Evolutionary conservation across 805 yeast species (phyloP).

Genomic region (Zygosaccharomyces pseudorouxii): DNA sequence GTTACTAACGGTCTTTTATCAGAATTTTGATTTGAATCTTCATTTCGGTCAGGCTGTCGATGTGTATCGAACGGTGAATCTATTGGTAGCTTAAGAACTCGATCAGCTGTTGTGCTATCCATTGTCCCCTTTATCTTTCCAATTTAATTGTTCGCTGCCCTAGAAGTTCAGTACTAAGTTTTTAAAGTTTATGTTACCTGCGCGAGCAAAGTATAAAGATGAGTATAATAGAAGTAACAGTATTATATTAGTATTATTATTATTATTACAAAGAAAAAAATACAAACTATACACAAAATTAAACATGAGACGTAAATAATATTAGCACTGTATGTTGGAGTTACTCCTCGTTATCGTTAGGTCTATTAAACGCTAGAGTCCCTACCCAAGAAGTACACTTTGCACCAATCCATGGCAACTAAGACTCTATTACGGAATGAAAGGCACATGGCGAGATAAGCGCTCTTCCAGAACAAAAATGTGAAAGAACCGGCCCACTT

Average conservation of each 20-base stretch:
- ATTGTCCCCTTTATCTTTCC: constrained; percentile 5
- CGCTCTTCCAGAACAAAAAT: constrained; percentile 91
- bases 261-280: not conserved
- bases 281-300: not conserved
- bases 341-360: not conserved
- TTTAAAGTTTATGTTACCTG: not conserved
- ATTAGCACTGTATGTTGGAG: not conserved
- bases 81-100: constrained; percentile 12
- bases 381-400: constrained; percentile 85
- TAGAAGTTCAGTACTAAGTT: not conserved
- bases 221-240: not conserved
- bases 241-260: not conserved
- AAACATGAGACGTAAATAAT: not conserved
- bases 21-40: constrained; percentile 1
- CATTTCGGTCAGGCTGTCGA: constrained; percentile 5
- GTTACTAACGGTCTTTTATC: constrained; percentile 6
- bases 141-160: not conserved
- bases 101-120: constrained; percentile 11
- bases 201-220: not conserved
- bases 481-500: constrained; percentile 83
- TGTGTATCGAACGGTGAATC: constrained; percentile 12
- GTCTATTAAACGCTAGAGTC: constrained; percentile 46
- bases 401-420: constrained; percentile 85
- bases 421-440: constrained; percentile 83
- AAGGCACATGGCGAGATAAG: constrained; percentile 88